Percentiles rank a stretch among this genome's conserved stretches.
phyloP scores from a whole-genome alignment of 257 asterid species.

The Haberlea rhodopensis region DNA sequence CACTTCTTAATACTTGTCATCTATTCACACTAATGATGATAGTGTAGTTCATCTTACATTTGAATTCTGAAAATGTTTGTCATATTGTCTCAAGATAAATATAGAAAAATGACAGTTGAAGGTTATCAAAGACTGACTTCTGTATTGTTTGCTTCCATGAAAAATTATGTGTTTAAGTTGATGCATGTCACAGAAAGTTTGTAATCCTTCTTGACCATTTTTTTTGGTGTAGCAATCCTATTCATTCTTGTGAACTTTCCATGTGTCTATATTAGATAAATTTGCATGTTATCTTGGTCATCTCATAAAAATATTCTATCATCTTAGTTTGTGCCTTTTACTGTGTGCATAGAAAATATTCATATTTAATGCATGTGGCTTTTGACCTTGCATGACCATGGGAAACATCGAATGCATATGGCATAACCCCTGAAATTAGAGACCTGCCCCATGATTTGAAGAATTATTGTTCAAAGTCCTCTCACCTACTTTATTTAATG shows the following conservation, averaged over 20 bases:
- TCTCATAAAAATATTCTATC: neutral
- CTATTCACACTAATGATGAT: neutral
- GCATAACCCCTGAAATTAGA: neutral
- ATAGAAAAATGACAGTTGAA: neutral
- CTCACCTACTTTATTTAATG: neutral
- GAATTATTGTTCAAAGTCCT: neutral
- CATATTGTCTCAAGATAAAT: too few relatives aligned
- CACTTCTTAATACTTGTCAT: neutral
- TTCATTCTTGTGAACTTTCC: neutral
- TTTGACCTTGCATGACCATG: neutral
- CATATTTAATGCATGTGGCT: constrained; percentile 10
- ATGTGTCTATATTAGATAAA: neutral
- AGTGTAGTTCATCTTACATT: neutral
- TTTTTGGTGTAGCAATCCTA: neutral
- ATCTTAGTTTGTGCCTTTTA: neutral
- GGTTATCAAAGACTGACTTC: neutral
- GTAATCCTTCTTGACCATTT: neutral
- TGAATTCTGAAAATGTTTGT: too few relatives aligned
- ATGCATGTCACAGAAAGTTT: neutral
- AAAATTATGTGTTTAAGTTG: too few relatives aligned
- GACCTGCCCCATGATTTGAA: neutral
- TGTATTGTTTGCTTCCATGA: neutral
- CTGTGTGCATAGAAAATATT: neutral
- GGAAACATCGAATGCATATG: too few relatives aligned
- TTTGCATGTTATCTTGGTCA: neutral